Evolutionary conservation across 2,329 filamentous ascomycete genomes (phyloP), one percentile per base, ranked within the genome.

Genomic region (Penicillium sp.): DNA sequence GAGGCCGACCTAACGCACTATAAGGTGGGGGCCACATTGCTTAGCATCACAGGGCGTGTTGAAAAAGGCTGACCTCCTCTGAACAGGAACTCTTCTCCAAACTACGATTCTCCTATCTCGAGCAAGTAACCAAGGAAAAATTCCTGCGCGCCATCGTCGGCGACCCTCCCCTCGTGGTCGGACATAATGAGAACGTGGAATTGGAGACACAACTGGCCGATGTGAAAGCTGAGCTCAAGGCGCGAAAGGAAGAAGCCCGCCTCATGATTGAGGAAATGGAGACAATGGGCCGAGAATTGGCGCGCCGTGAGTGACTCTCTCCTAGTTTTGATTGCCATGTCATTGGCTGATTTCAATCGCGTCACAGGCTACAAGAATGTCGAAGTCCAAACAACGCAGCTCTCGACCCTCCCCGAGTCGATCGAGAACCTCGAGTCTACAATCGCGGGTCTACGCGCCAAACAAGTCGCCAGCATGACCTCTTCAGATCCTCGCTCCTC

Each of bases 111-210:
- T 96, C 91, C 64, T 98, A 98, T 77, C 90, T 97, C 68, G 95
- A 99, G 78, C 95, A 98, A 81, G 92, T 98, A 62, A 98, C 94
- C 46, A 99, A 98, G 78, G 95, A 99, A 75, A 96, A 96, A 71
- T 98, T 97, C 76, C 88, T 99, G 55, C 91, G 92, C 66, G 89
- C 91, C 63, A 96, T 98, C 67, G 92, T 96, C 16, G 92, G 91
- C 63, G 91, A 96, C 63, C 92, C 93, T 50, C 95, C 94, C 0
- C 83, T 93, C 16, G 89, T 98, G 47, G 90, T 96, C 58, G 89
- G 89, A 41, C 86, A 88, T 44, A 85, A 88, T 67, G 93, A 98
- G 71, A 98, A 97, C 72, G 79, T 89, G 50, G 87, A 88, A 58
- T 78, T 96, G 24, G 91, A 95, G 72, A 81, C 84, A 57, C 88